phyloP scores from a whole-genome alignment of 106 monocot species.

The Gastrodia elata region DNA sequence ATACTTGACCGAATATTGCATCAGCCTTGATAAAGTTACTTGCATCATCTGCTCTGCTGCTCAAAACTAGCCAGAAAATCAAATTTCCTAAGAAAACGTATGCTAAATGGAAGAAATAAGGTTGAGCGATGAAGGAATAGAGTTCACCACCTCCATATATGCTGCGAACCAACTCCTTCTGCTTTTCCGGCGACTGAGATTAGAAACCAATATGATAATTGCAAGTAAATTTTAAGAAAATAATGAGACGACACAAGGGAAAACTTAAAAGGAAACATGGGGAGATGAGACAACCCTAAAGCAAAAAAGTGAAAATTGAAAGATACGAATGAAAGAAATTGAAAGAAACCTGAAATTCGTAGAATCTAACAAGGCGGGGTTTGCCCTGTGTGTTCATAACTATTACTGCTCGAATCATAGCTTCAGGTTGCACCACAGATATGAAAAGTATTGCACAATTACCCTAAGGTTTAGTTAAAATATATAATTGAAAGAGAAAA shows the following conservation, averaged over 20 bases:
- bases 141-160: slow-evolving; percentile 29
- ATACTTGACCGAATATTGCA: slow-evolving; percentile 75
- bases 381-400: slow-evolving; percentile 86
- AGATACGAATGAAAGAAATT: neutral
- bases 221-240: neutral
- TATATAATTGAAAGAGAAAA: no score
- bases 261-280: neutral
- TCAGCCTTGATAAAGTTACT: slow-evolving; percentile 68
- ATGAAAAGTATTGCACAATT: neutral
- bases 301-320: neutral
- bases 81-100: slow-evolving; percentile 4
- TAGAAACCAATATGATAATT: neutral
- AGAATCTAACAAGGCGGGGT: slow-evolving; percentile 79
- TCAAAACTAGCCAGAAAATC: slow-evolving; percentile 32
- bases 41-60: slow-evolving; percentile 60
- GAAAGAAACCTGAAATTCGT: slow-evolving; percentile 54
- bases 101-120: neutral
- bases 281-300: neutral
- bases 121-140: neutral
- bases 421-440: neutral
- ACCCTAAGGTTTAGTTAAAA: no score
- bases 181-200: slow-evolving; percentile 42
- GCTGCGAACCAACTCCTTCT: slow-evolving; percentile 38
- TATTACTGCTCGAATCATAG: slow-evolving; percentile 83
- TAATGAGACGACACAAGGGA: neutral